These are phyloP conservation scores for Urochloa ruziziensis DNA, from an alignment of 176 grass and related monocot genomes.

Conservation along the genomic window DNA sequence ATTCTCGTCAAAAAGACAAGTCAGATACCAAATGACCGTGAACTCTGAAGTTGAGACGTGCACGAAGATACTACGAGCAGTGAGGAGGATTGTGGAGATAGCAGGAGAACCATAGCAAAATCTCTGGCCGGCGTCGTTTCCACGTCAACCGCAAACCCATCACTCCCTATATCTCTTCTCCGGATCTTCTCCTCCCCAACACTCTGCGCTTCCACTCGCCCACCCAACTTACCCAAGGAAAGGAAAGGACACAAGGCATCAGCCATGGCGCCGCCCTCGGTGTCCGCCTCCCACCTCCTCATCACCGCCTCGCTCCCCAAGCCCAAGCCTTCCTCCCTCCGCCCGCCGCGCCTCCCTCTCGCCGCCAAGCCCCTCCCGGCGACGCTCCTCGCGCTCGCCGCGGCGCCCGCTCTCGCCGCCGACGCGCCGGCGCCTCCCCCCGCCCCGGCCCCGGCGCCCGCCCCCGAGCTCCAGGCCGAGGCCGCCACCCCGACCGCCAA, in stretches of 20 bases:
- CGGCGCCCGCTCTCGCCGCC: constrained; percentile 54
- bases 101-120: neutral
- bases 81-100: neutral
- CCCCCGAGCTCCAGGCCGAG: constrained; percentile 44
- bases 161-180: constrained; percentile 17
- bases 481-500: constrained; percentile 48
- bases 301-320: constrained; percentile 73
- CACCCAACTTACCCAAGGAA: neutral
- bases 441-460: neutral
- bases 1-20: neutral
- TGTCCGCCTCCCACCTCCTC: constrained; percentile 54
- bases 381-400: constrained; percentile 37
- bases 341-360: constrained; percentile 33
- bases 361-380: constrained; percentile 27
- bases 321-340: constrained; percentile 38
- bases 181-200: neutral
- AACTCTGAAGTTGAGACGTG: neutral
- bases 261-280: constrained; percentile 55
- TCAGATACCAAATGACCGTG: neutral
- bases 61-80: neutral
- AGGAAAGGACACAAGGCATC: neutral
- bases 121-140: constrained; percentile 35
- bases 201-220: neutral
- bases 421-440: constrained; percentile 38
- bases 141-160: constrained; percentile 33